These are phyloP conservation scores for Colletotrichum scovillei DNA, from an alignment of 2,329 filamentous ascomycete species.

Conservation along the genomic window DNA sequence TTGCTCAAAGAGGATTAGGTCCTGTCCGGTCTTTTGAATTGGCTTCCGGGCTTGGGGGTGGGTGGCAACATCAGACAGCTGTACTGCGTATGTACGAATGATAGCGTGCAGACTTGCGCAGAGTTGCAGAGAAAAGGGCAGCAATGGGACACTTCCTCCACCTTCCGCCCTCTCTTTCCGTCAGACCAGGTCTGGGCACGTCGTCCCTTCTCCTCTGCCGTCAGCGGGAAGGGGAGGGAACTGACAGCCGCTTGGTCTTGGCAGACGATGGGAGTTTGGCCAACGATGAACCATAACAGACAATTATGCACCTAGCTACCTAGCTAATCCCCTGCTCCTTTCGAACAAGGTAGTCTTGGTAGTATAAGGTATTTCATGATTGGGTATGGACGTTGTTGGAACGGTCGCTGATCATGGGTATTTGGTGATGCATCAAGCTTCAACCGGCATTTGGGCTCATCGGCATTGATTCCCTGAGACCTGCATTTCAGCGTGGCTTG, in stretches of 20 bases:
- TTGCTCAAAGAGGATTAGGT: conserved; percentile 12
- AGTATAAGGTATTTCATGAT: neutral
- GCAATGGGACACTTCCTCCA: neutral
- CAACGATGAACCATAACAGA: neutral
- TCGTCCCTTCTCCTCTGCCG: conserved; percentile 3
- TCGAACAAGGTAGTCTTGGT: neutral
- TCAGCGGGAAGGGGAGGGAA: conserved; percentile 6
- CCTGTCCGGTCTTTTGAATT: neutral
- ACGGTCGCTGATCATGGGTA: neutral
- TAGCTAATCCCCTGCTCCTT: neutral
- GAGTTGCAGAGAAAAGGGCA: neutral
- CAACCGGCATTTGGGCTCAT: neutral
- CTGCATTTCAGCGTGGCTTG: neutral
- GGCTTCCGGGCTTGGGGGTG: neutral
- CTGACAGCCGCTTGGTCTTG: neutral
- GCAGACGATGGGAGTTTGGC: neutral
- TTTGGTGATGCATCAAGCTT: neutral
- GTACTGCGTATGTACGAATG: no score
- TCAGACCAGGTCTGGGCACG: neutral
- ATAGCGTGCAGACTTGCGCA: neutral
- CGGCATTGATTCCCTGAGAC: neutral
- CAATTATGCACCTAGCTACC: neutral
- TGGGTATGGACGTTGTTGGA: neutral
- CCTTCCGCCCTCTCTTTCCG: conserved; percentile 4
- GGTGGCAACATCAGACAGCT: neutral